A percentile compares a stretch with the other conserved stretches of the same genome.
Evolutionary conservation across 805 yeast genomes (phyloP).

Genomic region (Teunomyces lycoperdinae): DNA sequence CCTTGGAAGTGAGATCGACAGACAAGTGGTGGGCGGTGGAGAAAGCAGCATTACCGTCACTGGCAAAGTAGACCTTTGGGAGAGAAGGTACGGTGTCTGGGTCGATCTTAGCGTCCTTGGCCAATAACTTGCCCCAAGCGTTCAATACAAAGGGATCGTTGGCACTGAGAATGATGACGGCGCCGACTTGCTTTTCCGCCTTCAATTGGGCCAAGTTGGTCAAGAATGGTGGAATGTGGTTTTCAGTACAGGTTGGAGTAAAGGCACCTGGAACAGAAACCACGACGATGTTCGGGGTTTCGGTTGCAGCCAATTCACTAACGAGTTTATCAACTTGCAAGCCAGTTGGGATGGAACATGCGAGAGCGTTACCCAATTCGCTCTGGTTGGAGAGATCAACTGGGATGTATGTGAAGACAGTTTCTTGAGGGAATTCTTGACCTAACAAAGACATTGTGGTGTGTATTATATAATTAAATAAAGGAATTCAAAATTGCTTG

Average conservation of each 20-base stretch:
- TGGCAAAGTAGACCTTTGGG: slow-evolving; percentile 35
- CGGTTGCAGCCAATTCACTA: slow-evolving; percentile 15
- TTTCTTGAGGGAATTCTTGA: slow-evolving; percentile 28
- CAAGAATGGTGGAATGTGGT: slow-evolving; percentile 41
- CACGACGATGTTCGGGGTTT: slow-evolving; percentile 25
- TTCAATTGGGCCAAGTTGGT: slow-evolving; percentile 26
- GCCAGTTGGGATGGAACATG: slow-evolving; percentile 22
- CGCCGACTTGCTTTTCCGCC: slow-evolving; percentile 26
- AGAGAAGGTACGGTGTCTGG: background rate
- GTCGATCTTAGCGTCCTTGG: slow-evolving; percentile 19
- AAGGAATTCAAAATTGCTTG: background rate
- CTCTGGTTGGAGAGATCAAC: slow-evolving; percentile 22
- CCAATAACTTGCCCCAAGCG: slow-evolving; percentile 44
- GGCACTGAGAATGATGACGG: slow-evolving; percentile 36
- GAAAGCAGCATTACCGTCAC: slow-evolving; percentile 38
- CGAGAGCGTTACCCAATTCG: slow-evolving; percentile 1
- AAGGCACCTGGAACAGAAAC: slow-evolving; percentile 45
- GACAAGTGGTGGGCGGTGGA: slow-evolving; percentile 28
- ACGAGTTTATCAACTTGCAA: slow-evolving; percentile 33
- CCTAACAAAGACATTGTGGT: slow-evolving; percentile 1
- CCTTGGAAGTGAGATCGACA: slow-evolving; percentile 33
- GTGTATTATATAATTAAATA: background rate
- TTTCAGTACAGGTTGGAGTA: slow-evolving; percentile 45
- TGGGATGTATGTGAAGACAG: slow-evolving; percentile 38
- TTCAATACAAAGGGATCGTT: slow-evolving; percentile 43